phyloP scores from a whole-genome alignment of 768 basidiomycete genomes.

The Lactarius tabidus region DNA sequence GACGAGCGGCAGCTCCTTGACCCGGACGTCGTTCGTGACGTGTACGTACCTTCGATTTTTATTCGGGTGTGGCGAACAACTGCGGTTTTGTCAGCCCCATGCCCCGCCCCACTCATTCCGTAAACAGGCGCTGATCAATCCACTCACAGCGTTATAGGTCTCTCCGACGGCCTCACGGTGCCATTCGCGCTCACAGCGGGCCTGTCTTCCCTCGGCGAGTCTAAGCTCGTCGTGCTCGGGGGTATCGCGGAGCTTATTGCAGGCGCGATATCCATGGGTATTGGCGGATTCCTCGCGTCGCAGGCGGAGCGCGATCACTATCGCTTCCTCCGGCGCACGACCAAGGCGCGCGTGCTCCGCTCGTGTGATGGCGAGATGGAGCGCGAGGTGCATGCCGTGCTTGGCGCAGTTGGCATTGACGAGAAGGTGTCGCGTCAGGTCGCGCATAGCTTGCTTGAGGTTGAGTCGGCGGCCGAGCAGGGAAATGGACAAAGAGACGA shows the following conservation, averaged over 20 bases:
- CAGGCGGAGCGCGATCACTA: constrained; percentile 96
- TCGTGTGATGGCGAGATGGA: constrained; percentile 96
- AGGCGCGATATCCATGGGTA: constrained; percentile 96
- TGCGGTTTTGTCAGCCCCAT: constrained; percentile 1
- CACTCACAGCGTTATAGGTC: constrained; percentile 69
- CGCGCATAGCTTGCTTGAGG: constrained; percentile 65
- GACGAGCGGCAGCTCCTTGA: constrained; percentile 80
- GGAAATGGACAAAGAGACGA: constrained; percentile 34
- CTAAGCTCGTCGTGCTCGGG: constrained; percentile 87
- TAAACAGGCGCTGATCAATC: background rate
- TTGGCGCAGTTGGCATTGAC: constrained; percentile 88
- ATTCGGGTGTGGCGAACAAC: constrained; percentile 4
- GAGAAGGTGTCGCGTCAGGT: constrained; percentile 75
- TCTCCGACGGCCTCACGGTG: constrained; percentile 86
- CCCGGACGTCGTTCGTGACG: constrained; percentile 83
- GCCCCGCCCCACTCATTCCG: constrained; percentile 7
- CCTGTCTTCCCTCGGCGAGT: constrained; percentile 83
- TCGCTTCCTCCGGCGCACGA: constrained; percentile 71
- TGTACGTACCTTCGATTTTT: constrained; percentile 46
- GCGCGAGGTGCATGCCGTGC: constrained; percentile 84
- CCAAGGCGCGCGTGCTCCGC: constrained; percentile 74
- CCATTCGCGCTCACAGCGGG: constrained; percentile 91
- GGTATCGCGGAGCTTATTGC: constrained; percentile 95
- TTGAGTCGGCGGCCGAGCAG: constrained; percentile 42
- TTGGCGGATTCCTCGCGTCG: constrained; percentile 95